These are phyloP conservation scores for Aphanomyces euteiches DNA, from an alignment of 352 stramenopile genomes.

Conservation along the genomic window DNA sequence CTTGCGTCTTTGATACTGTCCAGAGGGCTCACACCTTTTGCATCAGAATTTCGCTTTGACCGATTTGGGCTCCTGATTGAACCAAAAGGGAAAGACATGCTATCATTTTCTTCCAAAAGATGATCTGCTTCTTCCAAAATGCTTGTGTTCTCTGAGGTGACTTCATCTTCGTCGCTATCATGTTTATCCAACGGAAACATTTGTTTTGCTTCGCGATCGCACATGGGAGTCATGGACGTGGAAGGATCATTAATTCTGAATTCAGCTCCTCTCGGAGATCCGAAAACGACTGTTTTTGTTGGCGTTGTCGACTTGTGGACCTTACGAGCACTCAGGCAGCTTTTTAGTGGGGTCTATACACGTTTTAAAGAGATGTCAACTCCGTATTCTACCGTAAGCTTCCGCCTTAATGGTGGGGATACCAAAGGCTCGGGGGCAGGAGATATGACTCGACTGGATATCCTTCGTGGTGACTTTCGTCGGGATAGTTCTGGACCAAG, in stretches of 20 bases:
- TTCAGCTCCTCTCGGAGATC: conserved; percentile 65
- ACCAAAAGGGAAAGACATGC: conserved; percentile 22
- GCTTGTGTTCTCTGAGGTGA: conserved; percentile 80
- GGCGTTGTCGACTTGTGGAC: conserved; percentile 42
- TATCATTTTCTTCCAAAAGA: conserved; percentile 33
- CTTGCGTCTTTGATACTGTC: conserved; percentile 66
- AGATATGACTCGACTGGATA: neutral
- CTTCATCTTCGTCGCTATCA: conserved; percentile 58
- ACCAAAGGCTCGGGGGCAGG: neutral
- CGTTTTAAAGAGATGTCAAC: neutral
- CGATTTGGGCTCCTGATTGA: conserved; percentile 14
- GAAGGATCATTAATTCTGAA: conserved; percentile 76
- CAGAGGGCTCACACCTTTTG: conserved; percentile 62
- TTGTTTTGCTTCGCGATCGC: conserved; percentile 46
- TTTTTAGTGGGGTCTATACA: conserved; percentile 57
- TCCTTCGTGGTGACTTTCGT: neutral
- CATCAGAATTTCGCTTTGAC: neutral
- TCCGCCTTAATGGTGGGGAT: conserved; percentile 7
- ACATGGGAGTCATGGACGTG: conserved; percentile 85
- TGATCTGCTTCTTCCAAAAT: conserved; percentile 75
- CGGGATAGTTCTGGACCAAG: neutral
- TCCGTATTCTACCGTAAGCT: neutral
- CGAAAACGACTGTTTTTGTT: conserved; percentile 82
- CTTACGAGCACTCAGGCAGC: conserved; percentile 75
- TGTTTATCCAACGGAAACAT: conserved; percentile 63